Base-by-base conservation (phyloP, 2,329 filamentous ascomycete species). In the Cytospora chrysosperma region DNA sequence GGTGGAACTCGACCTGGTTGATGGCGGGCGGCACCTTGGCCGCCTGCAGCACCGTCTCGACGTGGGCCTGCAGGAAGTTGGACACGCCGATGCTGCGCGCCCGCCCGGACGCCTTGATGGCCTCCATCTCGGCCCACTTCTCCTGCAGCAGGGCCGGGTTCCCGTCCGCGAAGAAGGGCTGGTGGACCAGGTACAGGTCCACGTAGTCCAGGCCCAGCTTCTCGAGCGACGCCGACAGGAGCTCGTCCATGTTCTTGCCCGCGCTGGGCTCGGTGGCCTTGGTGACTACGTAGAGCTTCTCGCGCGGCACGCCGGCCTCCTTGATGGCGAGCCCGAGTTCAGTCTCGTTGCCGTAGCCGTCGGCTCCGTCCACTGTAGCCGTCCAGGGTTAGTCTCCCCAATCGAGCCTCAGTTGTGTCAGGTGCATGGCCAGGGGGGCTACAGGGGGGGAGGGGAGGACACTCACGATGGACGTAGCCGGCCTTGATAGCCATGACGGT, bases 1-100 rank as follows among this genome's bases (percentile, higher is more conserved):
- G 90, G 75, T 95, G 89, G 71, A 85, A 88, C 78, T 94, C 91
- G 71, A 94, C 90, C 80, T 95, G 91, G 78, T 94, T 93, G 66
- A 90, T 83, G 8, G 85, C 87, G 0, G 91, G 91, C 3, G 79
- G 72, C 65, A 89, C 73, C 69, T 82, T 83, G 57, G 87, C 87
- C 6, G 86, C 85, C 72, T 82, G 73, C 2, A 88, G 77, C 50
- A 88, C 72, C 3, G 76, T 71, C 72, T 88, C 82, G 24, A 89
- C 75, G 68, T 89, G 78, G 51, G 76, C 71, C 69, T 81, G 76
- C 34, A 84, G 70, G 71, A 90, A 94, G 78, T 94, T 95, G 70
- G 88, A 91, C 17, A 95, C 87, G 58, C 91, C 91, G 69, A 95
- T 92, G 62, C 88, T 86, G 68, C 81, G 83, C 56, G 85, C 87